Evolutionary conservation across 164 flowering plant species (phyloP).

Genomic region (Cinnamomum chago): DNA sequence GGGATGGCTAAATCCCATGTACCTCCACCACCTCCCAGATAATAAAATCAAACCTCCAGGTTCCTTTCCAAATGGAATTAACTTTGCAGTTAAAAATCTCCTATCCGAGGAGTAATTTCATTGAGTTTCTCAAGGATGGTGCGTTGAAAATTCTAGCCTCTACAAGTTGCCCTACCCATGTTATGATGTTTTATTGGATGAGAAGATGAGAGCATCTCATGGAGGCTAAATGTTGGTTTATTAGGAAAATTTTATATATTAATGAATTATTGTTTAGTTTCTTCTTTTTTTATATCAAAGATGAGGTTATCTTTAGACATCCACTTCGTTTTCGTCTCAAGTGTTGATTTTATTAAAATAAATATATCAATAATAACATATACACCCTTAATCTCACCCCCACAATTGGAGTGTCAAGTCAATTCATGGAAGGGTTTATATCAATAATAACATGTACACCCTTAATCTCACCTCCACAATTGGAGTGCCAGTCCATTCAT

Average conservation of each 20-base stretch:
- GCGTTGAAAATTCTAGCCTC: background rate
- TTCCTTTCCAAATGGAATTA: background rate
- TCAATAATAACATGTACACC: too few species aligned
- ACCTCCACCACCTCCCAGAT: constrained; percentile 65
- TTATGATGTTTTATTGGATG: background rate
- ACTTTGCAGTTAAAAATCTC: background rate
- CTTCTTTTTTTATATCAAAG: background rate
- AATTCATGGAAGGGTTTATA: too few species aligned
- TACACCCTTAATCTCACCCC: too few species aligned
- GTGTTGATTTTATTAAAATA: too few species aligned
- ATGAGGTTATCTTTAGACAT: background rate
- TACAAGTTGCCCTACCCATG: background rate
- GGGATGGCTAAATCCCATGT: constrained; percentile 57
- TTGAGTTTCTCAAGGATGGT: background rate
- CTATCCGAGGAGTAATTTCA: background rate
- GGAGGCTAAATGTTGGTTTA: background rate
- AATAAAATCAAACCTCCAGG: constrained; percentile 4
- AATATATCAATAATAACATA: too few species aligned
- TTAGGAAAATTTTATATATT: background rate
- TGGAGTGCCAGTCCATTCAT: too few species aligned
- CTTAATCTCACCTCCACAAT: too few species aligned
- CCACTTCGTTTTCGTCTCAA: background rate
- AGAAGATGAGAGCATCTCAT: background rate
- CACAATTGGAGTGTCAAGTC: too few species aligned
- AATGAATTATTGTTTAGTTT: background rate